Evolutionary conservation across 306 rosid genomes (phyloP), one percentile per base, ranked within the genome.

Genomic region (Vigna reflexopilosa): DNA sequence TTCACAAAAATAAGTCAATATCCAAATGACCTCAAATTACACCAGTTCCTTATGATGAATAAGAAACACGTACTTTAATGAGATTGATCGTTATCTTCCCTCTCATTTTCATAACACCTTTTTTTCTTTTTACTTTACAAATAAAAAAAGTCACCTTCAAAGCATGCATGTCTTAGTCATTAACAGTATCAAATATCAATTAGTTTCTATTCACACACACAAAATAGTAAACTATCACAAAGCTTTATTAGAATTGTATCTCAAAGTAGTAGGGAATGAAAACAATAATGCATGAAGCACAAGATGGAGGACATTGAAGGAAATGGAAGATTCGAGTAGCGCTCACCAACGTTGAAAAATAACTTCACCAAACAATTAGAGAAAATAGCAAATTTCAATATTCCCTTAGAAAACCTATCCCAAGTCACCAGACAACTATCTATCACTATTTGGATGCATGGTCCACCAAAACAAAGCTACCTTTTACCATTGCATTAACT

Each of bases 401-500:
- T 72, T 70, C 76, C 73, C 71, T 44, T 57, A 15, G 63, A 78
- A 70, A 55, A 26, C 63, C 10, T 69, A 62, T 54, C 34, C 62
- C 55, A 72, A 42, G 55, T 28, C 77, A 78, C 30, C 73, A 54
- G 49, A 80, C 58, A 63, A 24, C 44, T 32, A 68, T 28, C 30
- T 67, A 36, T 72, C 48, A 34, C 59, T n/a, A 19, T 55, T 57
- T 48, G 58, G 59, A 72, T 26, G 54, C 30, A 67, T 2, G 13
- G 32, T 73, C 67, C 63, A 63, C 68, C 65, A 58, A 44, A 80
- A 67, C 44, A 80, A 75, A 77, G 30, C 67, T 64, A 59, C 62
- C 49, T 38, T 32, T 28, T 47, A 30, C 69, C 73, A 64, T 62
- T 64, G 64, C 7, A 79, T 44, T 56, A 66, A 64, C 79, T 10